A percentile compares a stretch with the other conserved stretches of the same genome.
Conservation (phyloP, 805 yeast species). For the Ogataea haglerorum region DNA sequence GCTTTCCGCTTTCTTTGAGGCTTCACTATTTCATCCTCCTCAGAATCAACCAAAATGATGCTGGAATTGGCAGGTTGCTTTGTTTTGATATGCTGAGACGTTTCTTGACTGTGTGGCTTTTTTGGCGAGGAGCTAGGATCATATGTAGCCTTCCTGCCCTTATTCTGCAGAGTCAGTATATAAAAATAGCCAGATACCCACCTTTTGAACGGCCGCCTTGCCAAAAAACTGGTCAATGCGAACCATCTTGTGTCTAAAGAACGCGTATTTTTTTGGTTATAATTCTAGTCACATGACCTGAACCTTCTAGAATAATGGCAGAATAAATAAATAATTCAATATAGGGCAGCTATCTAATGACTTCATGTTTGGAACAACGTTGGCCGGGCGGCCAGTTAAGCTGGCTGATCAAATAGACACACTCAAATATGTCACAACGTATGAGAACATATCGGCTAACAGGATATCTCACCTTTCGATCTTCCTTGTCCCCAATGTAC, state of each 20-base stretch:
- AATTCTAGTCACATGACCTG: conserved; percentile 8
- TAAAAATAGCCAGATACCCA: conserved; percentile 6
- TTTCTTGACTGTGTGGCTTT: not conserved
- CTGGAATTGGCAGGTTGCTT: not conserved
- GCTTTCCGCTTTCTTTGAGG: conserved; percentile 2
- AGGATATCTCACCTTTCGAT: conserved; percentile 74
- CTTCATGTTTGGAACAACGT: conserved; percentile 34
- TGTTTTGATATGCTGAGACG: not conserved
- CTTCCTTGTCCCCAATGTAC: conserved; percentile 80
- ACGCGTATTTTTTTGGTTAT: conserved; percentile 7
- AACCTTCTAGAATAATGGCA: conserved; percentile 13
- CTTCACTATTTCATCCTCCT: conserved; percentile 2
- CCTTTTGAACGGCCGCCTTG: conserved; percentile 25
- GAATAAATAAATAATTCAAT: not conserved
- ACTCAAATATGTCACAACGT: conserved; percentile 60
- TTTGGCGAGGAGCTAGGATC: not conserved
- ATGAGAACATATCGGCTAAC: conserved; percentile 54
- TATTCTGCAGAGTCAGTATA: not conserved
- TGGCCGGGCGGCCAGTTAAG: conserved; percentile 36
- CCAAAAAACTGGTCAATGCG: conserved; percentile 32
- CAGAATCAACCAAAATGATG: conserved; percentile 3
- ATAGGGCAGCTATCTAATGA: not conserved
- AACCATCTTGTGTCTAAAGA: conserved; percentile 18
- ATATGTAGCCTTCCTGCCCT: conserved; percentile 8
- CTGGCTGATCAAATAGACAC: conserved; percentile 65